Evolutionary conservation across 805 yeast genomes (phyloP).

Genomic region (Pichia nanzhaoensis): DNA sequence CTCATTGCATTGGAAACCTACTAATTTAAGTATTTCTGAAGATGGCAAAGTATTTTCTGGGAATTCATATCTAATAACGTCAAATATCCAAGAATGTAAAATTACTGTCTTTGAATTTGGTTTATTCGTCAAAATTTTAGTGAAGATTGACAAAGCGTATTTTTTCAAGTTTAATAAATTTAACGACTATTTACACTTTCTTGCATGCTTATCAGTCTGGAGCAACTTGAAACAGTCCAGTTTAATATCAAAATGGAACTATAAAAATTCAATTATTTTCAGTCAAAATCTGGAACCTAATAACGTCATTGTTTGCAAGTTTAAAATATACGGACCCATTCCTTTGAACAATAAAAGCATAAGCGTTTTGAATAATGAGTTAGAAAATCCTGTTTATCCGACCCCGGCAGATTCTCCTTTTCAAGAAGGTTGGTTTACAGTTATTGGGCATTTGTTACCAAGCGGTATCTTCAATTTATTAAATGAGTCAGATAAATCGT

Average conservation of each 20-base stretch:
- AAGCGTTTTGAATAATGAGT: slow-evolving; percentile 19
- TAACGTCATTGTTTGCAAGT: slow-evolving; percentile 51
- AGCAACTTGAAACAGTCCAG: slow-evolving; percentile 42
- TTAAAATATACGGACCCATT: slow-evolving; percentile 59
- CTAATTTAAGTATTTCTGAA: slow-evolving; percentile 1
- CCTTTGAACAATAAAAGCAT: slow-evolving; percentile 33
- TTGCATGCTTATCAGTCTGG: slow-evolving; percentile 43
- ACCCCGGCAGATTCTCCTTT: slow-evolving; percentile 8
- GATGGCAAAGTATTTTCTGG: background rate
- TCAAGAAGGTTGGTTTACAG: slow-evolving; percentile 62
- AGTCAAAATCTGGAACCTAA: slow-evolving; percentile 20
- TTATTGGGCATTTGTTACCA: slow-evolving; percentile 63
- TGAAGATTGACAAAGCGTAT: slow-evolving; percentile 27
- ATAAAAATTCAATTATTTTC: slow-evolving; percentile 26
- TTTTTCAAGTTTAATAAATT: slow-evolving; percentile 30
- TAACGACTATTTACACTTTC: slow-evolving; percentile 33
- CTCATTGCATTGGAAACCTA: slow-evolving; percentile 4
- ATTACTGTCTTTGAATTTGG: slow-evolving; percentile 18
- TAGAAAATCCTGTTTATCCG: slow-evolving; percentile 16
- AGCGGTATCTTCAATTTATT: slow-evolving; percentile 57
- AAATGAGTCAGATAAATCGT: slow-evolving; percentile 56
- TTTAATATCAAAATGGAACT: slow-evolving; percentile 42
- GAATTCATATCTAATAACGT: slow-evolving; percentile 15
- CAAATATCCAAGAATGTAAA: slow-evolving; percentile 26
- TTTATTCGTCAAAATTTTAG: slow-evolving; percentile 36